phyloP scores from a whole-genome alignment of 192 early-diverging fungal species.

The Podila verticillata region DNA sequence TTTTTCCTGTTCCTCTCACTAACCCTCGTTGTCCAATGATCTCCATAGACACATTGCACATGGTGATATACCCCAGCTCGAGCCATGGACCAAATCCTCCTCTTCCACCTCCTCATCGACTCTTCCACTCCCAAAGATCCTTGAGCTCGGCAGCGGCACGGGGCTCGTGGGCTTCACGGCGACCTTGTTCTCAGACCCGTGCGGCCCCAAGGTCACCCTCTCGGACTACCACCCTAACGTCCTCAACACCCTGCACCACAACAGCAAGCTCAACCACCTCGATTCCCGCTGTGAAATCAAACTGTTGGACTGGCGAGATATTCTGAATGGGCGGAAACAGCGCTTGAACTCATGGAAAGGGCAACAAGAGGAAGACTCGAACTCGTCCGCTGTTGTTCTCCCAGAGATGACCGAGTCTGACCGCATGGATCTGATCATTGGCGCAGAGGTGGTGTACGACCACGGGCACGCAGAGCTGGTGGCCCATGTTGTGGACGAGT shows the following conservation, averaged over 20 bases:
- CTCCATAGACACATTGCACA: constrained; percentile 39
- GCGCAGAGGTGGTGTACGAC: constrained; percentile 62
- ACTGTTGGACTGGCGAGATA: constrained; percentile 54
- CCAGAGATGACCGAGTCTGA: constrained; percentile 5
- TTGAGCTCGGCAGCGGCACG: constrained; percentile 66
- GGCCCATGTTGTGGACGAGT: constrained; percentile 56
- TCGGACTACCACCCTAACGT: constrained; percentile 66
- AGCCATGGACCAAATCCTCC: constrained; percentile 36
- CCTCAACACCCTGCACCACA: constrained; percentile 53
- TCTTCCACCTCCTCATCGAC: constrained; percentile 5
- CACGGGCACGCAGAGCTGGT: constrained; percentile 62
- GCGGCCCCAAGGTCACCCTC: constrained; percentile 45
- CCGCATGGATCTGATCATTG: constrained; percentile 54
- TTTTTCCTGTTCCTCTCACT: no score
- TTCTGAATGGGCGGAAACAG: constrained; percentile 22
- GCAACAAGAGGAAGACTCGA: not conserved
- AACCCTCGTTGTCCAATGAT: not conserved
- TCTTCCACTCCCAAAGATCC: constrained; percentile 32
- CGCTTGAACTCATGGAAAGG: constrained; percentile 20
- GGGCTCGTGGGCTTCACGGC: constrained; percentile 61
- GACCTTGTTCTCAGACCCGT: constrained; percentile 45
- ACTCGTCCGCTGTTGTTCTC: no score
- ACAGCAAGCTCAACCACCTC: constrained; percentile 43
- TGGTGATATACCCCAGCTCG: constrained; percentile 49
- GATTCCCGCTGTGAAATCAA: constrained; percentile 37